Evolutionary conservation across 345 rosid species (phyloP).

Genomic region (Rhodamnia argentea): DNA sequence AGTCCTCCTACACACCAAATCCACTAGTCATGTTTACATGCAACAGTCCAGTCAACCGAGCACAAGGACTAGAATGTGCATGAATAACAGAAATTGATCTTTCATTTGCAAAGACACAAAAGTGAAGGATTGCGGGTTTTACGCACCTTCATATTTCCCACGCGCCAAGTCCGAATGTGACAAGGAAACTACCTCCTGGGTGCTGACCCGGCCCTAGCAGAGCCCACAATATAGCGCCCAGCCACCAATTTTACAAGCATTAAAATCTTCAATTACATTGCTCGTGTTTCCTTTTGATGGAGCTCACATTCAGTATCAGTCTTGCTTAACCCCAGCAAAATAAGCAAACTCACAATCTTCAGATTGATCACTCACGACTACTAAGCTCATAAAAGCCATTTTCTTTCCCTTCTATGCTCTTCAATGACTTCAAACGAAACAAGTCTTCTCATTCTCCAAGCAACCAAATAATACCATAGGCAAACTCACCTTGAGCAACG

Average conservation of each 20-base stretch:
- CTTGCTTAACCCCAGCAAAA: background rate
- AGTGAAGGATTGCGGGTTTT: background rate
- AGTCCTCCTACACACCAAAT: conserved; percentile 52
- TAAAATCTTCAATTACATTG: background rate
- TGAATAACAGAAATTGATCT: background rate
- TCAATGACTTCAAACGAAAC: background rate
- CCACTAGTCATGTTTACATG: background rate
- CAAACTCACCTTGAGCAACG: conserved; percentile 55
- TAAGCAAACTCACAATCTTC: background rate
- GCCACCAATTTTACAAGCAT: background rate
- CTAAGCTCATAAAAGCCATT: background rate
- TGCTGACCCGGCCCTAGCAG: conserved; percentile 70
- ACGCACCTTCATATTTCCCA: conserved; percentile 84
- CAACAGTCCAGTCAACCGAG: background rate
- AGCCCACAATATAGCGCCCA: background rate
- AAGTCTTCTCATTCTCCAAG: background rate
- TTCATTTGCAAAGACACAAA: background rate
- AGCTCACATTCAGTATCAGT: background rate
- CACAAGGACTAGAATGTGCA: background rate
- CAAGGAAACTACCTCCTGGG: conserved; percentile 72
- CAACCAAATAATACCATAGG: background rate
- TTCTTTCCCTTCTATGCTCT: background rate
- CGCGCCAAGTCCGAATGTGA: conserved; percentile 87
- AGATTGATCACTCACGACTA: background rate
- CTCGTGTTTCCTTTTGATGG: background rate